These are phyloP conservation scores for Cladosporium phlei DNA, from an alignment of 2,329 filamentous ascomycete species.

Conservation along the genomic window DNA sequence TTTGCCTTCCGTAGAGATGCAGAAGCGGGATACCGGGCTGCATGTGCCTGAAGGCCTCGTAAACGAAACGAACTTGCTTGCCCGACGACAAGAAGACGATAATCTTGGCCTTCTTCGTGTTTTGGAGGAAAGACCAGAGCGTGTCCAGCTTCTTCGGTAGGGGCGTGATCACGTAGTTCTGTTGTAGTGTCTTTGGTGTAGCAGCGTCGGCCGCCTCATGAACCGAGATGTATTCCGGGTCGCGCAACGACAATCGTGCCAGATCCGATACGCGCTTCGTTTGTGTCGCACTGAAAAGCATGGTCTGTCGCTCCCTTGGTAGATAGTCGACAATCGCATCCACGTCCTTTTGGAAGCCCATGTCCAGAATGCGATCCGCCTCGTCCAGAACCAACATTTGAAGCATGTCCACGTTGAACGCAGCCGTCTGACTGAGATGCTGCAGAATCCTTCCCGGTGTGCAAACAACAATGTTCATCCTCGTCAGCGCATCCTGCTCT, in stretches of 20 bases:
- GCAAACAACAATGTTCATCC: slow-evolving; percentile 97
- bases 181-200: slow-evolving; percentile 78
- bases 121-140: slow-evolving; percentile 85
- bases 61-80: slow-evolving; percentile 94
- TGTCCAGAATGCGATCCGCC: slow-evolving; percentile 93
- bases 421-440: slow-evolving; percentile 88
- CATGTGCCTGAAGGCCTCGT: slow-evolving; percentile 86
- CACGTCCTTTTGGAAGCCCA: slow-evolving; percentile 87
- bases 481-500: slow-evolving; percentile 73
- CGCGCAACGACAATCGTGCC: slow-evolving; percentile 77
- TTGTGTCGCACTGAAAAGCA: slow-evolving; percentile 94
- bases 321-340: slow-evolving; percentile 92
- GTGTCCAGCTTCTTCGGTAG: slow-evolving; percentile 86
- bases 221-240: slow-evolving; percentile 92
- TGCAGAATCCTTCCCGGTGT: slow-evolving; percentile 94
- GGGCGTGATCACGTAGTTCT: slow-evolving; percentile 85
- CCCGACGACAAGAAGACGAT: slow-evolving; percentile 92
- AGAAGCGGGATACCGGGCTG: slow-evolving; percentile 91
- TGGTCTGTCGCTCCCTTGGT: slow-evolving; percentile 77
- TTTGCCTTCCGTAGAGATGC: slow-evolving; percentile 90
- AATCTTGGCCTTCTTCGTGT: slow-evolving; percentile 89
- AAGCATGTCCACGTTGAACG: slow-evolving; percentile 82
- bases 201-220: slow-evolving; percentile 76
- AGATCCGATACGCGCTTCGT: slow-evolving; percentile 91
- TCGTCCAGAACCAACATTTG: slow-evolving; percentile 93